Percentiles rank a stretch among this genome's conserved stretches.
Evolutionary conservation across 495 filamentous ascomycete genomes (phyloP).

Genomic region (Lepraria neglecta): DNA sequence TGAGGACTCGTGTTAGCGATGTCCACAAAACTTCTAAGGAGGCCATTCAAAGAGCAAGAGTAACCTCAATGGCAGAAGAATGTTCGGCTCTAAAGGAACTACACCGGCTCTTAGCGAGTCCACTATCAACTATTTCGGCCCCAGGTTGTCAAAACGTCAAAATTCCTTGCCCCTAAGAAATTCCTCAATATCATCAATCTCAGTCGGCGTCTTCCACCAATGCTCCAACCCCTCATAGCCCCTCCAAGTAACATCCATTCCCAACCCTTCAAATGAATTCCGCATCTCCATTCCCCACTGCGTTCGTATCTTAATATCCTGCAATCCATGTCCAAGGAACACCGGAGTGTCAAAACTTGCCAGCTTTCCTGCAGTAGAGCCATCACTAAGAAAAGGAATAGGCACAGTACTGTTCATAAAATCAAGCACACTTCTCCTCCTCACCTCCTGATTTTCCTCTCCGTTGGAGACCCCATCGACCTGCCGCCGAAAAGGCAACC

Average conservation of each 20-base stretch:
- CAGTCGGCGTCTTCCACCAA: conserved; percentile 47
- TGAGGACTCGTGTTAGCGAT: too few species aligned
- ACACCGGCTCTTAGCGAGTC: too few species aligned
- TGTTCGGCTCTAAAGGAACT: too few species aligned
- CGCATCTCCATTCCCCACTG: conserved; percentile 40
- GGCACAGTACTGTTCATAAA: background rate
- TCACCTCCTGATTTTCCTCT: conserved; percentile 18
- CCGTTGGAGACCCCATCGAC: conserved; percentile 29
- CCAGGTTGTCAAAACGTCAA: too few species aligned
- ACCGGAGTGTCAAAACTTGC: conserved; percentile 32
- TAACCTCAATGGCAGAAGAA: too few species aligned
- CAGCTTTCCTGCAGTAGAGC: background rate
- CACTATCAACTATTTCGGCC: too few species aligned
- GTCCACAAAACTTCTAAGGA: too few species aligned
- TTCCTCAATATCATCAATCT: conserved; percentile 46
- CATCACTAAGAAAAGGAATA: background rate
- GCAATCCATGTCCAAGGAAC: conserved; percentile 48
- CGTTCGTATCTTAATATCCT: conserved; percentile 47
- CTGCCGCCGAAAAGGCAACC: conserved; percentile 44
- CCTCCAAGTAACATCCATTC: conserved; percentile 43
- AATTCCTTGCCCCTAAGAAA: conserved; percentile 32
- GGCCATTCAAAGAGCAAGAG: too few species aligned
- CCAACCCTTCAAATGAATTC: conserved; percentile 36
- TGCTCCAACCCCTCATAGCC: conserved; percentile 50
- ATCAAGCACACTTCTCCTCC: background rate